Conservation (phyloP, 1,284 basidiomycete genomes). For the Cystobasidium sp. region DNA sequence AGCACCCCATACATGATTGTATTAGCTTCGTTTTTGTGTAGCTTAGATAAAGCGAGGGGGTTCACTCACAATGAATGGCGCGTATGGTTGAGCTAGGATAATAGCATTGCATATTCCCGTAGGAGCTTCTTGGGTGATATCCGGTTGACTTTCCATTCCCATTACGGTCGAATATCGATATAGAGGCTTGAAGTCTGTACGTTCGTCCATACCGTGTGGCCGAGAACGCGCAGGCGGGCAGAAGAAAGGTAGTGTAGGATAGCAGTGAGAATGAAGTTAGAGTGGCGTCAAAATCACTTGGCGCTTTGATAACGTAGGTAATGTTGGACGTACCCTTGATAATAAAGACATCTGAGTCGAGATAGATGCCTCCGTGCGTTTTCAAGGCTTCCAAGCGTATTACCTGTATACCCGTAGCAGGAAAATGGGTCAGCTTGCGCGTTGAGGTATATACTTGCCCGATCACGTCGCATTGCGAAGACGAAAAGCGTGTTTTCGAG, state of each 20-base stretch:
- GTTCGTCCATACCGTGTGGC: not conserved
- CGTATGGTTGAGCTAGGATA: slow-evolving; percentile 59
- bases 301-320: not conserved
- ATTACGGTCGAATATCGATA: slow-evolving; percentile 57
- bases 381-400: slow-evolving; percentile 57
- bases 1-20: no score
- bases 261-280: no score
- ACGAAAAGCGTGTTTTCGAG: not conserved
- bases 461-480: not conserved
- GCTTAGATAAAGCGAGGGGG: no score
- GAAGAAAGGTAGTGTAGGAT: no score
- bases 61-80: slow-evolving; percentile 56
- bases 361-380: slow-evolving; percentile 59
- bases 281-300: no score
- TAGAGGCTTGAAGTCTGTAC: slow-evolving; percentile 32
- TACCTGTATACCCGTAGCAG: slow-evolving; percentile 45
- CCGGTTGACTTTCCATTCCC: slow-evolving; percentile 58
- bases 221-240: not conserved
- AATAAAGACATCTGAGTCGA: slow-evolving; percentile 41
- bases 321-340: slow-evolving; percentile 31
- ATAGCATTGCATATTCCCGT: slow-evolving; percentile 61
- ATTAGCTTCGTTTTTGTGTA: no score
- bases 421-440: not conserved
- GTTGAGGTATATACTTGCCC: slow-evolving; percentile 1
- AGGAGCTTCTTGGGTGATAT: slow-evolving; percentile 49